Base-by-base conservation (phyloP, 2,329 filamentous ascomycete genomes). In the Aspergillus sp. region DNA sequence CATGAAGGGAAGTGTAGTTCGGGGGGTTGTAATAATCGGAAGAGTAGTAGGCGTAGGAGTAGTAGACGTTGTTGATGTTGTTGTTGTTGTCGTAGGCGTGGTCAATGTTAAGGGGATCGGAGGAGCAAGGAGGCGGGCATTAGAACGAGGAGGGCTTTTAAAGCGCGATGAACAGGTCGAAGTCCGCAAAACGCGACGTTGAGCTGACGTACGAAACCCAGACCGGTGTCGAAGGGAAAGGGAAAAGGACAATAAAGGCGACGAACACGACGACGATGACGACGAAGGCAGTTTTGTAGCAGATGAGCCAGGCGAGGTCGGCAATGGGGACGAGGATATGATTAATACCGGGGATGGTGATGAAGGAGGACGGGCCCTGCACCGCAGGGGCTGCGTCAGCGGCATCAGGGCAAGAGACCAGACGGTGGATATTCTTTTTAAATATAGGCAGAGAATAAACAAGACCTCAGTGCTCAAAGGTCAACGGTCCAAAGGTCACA, bases 221-320 rank as follows among this genome's bases (percentile, higher is more conserved):
- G 52, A 49, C 43, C 48, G 48, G 26, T 10, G 12, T 19, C 36
- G 36, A 8, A 27, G 12, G 4, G 36, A 27, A 26, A 39, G 26
- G 26, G 34, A 36, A n/a, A 36, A 19, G n/a, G 26, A 7, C 26
- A 36, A 36, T 43, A 48, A 49, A 47, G 48, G 47, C 39, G 46
- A 52, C 48, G 50, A 45, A 43, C 53, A 48, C 48, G 54, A 45
- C 44, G 43, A 36, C 91, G 87, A 64, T 88, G 83, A 60, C 89
- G 85, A 52, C 39, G 39, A 26, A 9, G 39, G 28, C 19, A 12
- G 9, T 9, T 10, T 10, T 41, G 28, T 10, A 41, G 39, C 26
- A 44, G 46, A 43, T 44, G 48, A 39, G 52, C 19, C 19, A 19
- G 19, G 19, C 19, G 19, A 19, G 19, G 19, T 19, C 19, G 19